Base-by-base conservation (phyloP, 2,329 filamentous ascomycete genomes). In the Penicillium sp. region DNA sequence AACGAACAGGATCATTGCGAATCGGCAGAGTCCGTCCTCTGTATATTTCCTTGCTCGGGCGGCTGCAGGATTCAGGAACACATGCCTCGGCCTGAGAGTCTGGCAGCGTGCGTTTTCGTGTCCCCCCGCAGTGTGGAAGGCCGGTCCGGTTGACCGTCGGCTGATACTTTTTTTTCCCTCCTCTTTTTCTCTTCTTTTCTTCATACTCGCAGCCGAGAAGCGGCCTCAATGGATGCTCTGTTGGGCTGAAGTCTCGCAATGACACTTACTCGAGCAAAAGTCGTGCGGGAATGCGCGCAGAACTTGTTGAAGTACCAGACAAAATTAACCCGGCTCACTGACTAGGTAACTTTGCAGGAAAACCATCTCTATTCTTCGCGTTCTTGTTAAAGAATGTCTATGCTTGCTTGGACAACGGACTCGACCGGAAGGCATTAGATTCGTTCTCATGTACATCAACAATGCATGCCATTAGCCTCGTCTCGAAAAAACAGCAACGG, bases 381-480 rank as follows among this genome's bases (percentile, higher is more conserved):
- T 54, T 55, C 47, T 31, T 45, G 34, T 52, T 6, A 20, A 43
- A 34, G 41, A 51, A 53, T 35, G 48, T 52, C 59, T 60, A 57
- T 41, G 17, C 49, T 60, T 54, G 50, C 54, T 63, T 54, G 12
- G 58, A 60, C 28, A 43, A 39, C 39, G 42, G 43, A 58, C 12
- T 60, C 58, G 54, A 59, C 50, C 50, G 48, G 45, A 61, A 54
- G 54, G 58, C 60, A 60, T 65, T 61, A 59, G 58, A 63, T 68
- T 69, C 62, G 62, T 66, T 66, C 65, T 69, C 69, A 70, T 71
- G 57, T 67, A 71, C 68, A 71, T 69, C 63, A 63, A 59, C 51
- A 67, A 66, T 64, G 70, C 61, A 66, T 65, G 70, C 61, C 60
- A 73, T 70, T 70, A 70, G 69, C 67, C 57, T 66, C 63, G 61